Conservation (phyloP, 345 rosid genomes). For the Moricandia arvensis region DNA sequence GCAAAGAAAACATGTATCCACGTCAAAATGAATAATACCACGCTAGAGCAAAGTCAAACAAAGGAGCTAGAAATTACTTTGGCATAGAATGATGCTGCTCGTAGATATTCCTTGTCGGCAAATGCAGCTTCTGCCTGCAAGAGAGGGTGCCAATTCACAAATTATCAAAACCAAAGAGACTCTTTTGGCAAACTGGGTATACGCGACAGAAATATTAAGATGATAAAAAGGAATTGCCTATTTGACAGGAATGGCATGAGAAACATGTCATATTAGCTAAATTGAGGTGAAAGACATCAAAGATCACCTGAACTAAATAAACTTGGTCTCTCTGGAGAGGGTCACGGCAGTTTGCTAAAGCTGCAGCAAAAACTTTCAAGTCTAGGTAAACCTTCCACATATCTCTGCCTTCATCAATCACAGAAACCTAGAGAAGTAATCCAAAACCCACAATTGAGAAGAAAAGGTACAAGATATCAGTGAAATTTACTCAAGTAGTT, state of each 20-base stretch:
- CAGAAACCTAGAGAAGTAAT: constrained; percentile 66
- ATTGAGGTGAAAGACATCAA: constrained; percentile 8
- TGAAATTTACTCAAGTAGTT: constrained; percentile 1
- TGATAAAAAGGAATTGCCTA: constrained; percentile 3
- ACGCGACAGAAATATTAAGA: constrained; percentile 1
- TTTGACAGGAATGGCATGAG: neutral
- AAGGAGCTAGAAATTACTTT: constrained; percentile 54
- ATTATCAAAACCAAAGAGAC: constrained; percentile 23
- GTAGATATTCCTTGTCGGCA: constrained; percentile 70
- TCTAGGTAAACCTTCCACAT: constrained; percentile 99
- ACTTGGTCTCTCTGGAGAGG: constrained; percentile 97
- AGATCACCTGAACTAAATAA: constrained; percentile 84
- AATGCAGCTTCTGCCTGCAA: constrained; percentile 96
- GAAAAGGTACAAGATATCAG: constrained; percentile 9
- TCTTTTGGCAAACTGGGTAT: constrained; percentile 5
- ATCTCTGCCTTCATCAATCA: constrained; percentile 90
- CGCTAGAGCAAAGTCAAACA: constrained; percentile 14
- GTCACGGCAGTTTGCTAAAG: constrained; percentile 84
- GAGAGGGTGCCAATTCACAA: constrained; percentile 38
- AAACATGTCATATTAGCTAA: constrained; percentile 2
- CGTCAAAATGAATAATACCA: constrained; percentile 22
- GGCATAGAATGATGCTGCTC: constrained; percentile 97
- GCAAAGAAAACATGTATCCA: constrained; percentile 40
- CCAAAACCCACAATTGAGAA: constrained; percentile 26
- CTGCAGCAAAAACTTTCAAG: constrained; percentile 92